Base-by-base conservation (phyloP, 352 stramenopile species). In the Pseudoperonospora humuli region DNA sequence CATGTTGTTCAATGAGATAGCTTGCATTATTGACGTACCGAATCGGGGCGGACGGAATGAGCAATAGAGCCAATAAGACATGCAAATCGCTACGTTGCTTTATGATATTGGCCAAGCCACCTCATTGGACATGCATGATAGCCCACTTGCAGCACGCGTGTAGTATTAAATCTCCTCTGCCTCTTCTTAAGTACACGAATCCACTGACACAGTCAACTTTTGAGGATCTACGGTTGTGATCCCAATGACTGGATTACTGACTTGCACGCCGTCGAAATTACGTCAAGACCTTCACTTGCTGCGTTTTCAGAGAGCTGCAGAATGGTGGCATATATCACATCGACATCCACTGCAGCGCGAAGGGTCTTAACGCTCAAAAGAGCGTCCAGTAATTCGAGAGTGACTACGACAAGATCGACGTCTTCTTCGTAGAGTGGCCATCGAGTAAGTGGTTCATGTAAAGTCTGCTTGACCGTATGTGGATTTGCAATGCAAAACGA, bases 391-490 rank as follows among this genome's bases (percentile, higher is more conserved):
- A 85, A 43, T 24, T 80, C 54, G 8, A 85, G 50, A 9, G 67
- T 70, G 13, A 79, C 47, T 27, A 80, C 43, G 4, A 79, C 63
- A n/a, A 67, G 46, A 31, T 85, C 72, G 1, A 79, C 44, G 39
- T 85, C 72, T 21, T 85, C 72, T 47, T 85, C 72, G 40, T 75
- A 85, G 17, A 85, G 41, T 3, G 72, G 72, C 72, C 72, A 85
- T 21, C 59, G 58, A 35, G 62, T 46, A 10, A 85, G 54, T 28
- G 63, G 59, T 19, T 74, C 56, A 29, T 74, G 65, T 15, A 82
- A 51, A 10, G 63, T 67, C 20, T 69, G 54, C 2, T 53, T 67
- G 14, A 85, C 46, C 1, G 51, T 57, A 8, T 67, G 54, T 1
- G 54, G 54, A 25, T 78, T 53, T 0, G 54, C 29, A 20, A 74